Evolutionary conservation across 1,139 yeast genomes (phyloP).

Genomic region (Lodderomyces beijingensis): DNA sequence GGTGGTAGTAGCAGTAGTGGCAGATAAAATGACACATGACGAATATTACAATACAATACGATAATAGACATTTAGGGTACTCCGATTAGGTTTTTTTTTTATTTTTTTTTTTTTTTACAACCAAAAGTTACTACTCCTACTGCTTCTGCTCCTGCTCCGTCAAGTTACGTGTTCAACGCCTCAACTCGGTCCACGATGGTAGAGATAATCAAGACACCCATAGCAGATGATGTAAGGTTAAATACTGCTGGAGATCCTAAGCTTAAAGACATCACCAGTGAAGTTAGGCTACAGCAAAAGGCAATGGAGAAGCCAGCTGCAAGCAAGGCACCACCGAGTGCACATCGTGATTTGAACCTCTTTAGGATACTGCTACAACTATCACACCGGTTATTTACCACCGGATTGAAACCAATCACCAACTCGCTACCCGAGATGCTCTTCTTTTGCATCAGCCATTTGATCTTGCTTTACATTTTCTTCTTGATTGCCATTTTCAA

Average conservation of each 20-base stretch:
- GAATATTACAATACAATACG: too few relatives aligned
- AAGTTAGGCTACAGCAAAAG: slow-evolving; percentile 4
- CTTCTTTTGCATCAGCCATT: slow-evolving; percentile 20
- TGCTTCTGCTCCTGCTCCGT: too few relatives aligned
- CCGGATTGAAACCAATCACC: slow-evolving; percentile 2
- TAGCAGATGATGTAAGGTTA: slow-evolving; percentile 11
- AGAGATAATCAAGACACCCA: slow-evolving; percentile 10
- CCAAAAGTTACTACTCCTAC: too few relatives aligned
- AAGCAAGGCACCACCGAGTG: slow-evolving; percentile 9
- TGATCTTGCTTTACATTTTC: slow-evolving; percentile 49
- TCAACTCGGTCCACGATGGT: too few relatives aligned
- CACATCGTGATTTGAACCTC: slow-evolving; percentile 10
- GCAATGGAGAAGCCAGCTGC: slow-evolving; percentile 3
- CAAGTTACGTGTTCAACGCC: too few relatives aligned
- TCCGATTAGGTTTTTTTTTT: neutral
- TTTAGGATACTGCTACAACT: slow-evolving; percentile 10
- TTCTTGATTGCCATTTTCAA: slow-evolving; percentile 54
- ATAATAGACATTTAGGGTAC: too few relatives aligned
- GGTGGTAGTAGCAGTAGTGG: too few relatives aligned
- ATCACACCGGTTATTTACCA: slow-evolving; percentile 8
- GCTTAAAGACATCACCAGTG: slow-evolving; percentile 9
- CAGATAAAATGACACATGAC: too few relatives aligned
- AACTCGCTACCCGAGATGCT: slow-evolving; percentile 7
- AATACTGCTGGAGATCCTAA: slow-evolving; percentile 9
- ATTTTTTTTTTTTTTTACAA: neutral